A percentile compares a stretch with the other conserved stretches of the same genome.
These are phyloP conservation scores for Cladosporium velox DNA, from an alignment of 2,329 filamentous ascomycete genomes.

Conservation along the genomic window DNA sequence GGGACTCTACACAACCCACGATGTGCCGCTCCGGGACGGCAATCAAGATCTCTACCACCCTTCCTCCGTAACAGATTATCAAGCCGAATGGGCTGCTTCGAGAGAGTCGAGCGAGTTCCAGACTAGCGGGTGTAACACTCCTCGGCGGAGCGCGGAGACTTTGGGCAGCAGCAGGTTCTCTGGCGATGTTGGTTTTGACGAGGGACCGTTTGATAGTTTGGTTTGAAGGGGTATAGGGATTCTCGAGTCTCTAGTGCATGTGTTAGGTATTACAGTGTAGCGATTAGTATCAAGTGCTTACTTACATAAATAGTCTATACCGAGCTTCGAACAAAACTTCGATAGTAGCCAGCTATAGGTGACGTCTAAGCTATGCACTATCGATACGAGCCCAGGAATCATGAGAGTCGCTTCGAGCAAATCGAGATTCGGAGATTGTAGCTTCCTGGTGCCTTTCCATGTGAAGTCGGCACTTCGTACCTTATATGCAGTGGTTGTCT, in stretches of 20 bases:
- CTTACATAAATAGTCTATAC: not conserved
- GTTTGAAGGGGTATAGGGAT: not conserved
- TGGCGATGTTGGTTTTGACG: not conserved
- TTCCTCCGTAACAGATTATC: not conserved
- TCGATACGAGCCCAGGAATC: not conserved
- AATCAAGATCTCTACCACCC: not conserved
- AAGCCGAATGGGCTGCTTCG: not conserved
- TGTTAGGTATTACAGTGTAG: not conserved
- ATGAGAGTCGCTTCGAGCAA: not conserved
- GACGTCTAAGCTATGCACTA: not conserved
- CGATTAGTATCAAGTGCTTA: not conserved
- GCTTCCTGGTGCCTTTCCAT: not conserved
- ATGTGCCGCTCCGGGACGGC: not conserved
- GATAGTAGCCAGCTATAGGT: not conserved
- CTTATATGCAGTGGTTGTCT: not conserved
- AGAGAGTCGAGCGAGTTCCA: constrained; percentile 9
- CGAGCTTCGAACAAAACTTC: not conserved
- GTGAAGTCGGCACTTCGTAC: not conserved
- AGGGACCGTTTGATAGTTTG: not conserved
- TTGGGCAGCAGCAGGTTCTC: not conserved
- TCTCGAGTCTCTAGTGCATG: not conserved
- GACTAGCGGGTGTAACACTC: constrained; percentile 5
- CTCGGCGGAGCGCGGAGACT: constrained; percentile 1
- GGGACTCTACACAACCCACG: not conserved
- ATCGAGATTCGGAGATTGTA: not conserved